Evolutionary conservation across 2,329 filamentous ascomycete genomes (phyloP).

Genomic region (Pyrenochaeta sp.): DNA sequence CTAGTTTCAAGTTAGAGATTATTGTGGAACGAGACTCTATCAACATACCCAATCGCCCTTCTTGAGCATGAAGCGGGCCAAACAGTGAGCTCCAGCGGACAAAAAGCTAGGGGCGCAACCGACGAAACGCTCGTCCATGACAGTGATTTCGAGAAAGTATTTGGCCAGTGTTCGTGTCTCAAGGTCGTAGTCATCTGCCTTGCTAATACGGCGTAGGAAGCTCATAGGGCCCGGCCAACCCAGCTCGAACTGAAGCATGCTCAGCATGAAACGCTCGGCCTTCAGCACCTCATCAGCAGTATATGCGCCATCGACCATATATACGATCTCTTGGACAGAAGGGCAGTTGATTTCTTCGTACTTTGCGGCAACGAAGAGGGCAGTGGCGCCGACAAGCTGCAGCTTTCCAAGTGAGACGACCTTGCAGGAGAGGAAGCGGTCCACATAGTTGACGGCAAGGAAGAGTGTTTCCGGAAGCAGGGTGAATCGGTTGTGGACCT

Average conservation of each 20-base stretch:
- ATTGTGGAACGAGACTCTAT: neutral
- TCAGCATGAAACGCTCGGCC: conserved; percentile 97
- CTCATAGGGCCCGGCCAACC: conserved; percentile 99
- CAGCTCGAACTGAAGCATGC: conserved; percentile 92
- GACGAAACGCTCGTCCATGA: conserved; percentile 98
- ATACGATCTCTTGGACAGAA: conserved; percentile 92
- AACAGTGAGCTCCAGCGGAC: conserved; percentile 89
- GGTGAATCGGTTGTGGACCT: conserved; percentile 91
- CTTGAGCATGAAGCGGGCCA: conserved; percentile 84
- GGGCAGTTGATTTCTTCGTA: conserved; percentile 99
- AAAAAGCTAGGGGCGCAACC: conserved; percentile 88
- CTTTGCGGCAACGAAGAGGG: conserved; percentile 94
- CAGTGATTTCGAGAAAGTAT: conserved; percentile 94
- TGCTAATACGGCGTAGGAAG: conserved; percentile 95
- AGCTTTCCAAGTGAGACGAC: conserved; percentile 94
- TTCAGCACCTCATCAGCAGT: conserved; percentile 91
- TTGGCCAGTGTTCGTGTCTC: conserved; percentile 96
- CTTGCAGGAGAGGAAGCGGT: conserved; percentile 94
- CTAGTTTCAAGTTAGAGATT: conserved; percentile 59
- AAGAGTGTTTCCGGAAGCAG: conserved; percentile 95
- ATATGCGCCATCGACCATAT: conserved; percentile 97
- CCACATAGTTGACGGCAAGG: conserved; percentile 94
- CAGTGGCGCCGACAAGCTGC: conserved; percentile 94
- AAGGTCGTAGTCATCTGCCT: conserved; percentile 95
- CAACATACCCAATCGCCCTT: conserved; percentile 90